phyloP scores from a whole-genome alignment of 1,284 basidiomycete species.

The Sanghuangporus weigelae region DNA sequence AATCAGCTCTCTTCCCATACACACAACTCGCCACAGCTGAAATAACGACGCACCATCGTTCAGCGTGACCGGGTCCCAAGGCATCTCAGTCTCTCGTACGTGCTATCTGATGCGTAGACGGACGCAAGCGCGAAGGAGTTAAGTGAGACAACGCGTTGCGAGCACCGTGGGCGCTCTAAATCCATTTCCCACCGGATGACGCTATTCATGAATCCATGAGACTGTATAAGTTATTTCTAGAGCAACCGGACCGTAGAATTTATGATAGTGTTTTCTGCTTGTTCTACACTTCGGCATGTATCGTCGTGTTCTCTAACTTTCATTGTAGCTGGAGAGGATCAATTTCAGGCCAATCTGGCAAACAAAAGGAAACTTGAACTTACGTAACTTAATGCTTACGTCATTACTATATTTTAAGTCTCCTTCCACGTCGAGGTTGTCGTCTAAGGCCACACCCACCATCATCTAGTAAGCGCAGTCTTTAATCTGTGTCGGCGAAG shows the following conservation, averaged over 20 bases:
- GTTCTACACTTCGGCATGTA: neutral
- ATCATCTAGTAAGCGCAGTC: too few relatives aligned
- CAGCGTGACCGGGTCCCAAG: slow-evolving; percentile 41
- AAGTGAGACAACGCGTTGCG: neutral
- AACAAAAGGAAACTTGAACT: too few relatives aligned
- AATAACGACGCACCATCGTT: slow-evolving; percentile 34
- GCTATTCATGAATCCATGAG: neutral
- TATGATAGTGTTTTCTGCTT: neutral
- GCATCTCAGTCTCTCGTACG: slow-evolving; percentile 27
- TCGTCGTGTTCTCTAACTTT: too few relatives aligned
- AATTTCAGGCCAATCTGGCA: too few relatives aligned
- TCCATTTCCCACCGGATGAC: neutral
- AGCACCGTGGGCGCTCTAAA: neutral
- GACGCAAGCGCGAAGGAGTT: neutral
- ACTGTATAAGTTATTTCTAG: neutral
- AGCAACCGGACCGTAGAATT: neutral
- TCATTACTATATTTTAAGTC: too few relatives aligned
- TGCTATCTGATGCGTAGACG: neutral
- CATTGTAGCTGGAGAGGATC: too few relatives aligned
- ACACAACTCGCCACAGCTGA: neutral
- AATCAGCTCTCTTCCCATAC: neutral
- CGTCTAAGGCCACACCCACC: too few relatives aligned
- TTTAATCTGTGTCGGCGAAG: too few relatives aligned
- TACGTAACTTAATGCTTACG: too few relatives aligned
- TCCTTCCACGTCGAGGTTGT: too few relatives aligned